Percentiles rank a stretch among this genome's conserved stretches.
Conservation (phyloP, 2,329 filamentous ascomycete species). For the Xylaria sp. region DNA sequence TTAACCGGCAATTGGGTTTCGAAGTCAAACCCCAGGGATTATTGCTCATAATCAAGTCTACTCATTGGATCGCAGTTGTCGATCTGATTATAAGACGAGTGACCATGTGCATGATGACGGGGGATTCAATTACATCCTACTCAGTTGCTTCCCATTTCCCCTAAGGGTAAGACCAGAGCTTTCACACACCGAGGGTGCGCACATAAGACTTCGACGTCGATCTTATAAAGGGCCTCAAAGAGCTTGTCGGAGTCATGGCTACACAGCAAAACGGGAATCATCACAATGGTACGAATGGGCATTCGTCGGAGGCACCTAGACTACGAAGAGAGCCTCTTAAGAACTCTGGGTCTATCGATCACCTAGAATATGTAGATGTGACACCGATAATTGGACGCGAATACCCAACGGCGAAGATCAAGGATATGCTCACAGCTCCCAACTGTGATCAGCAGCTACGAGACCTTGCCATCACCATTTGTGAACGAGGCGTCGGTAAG, state of each 20-base stretch:
- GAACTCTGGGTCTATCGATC: slow-evolving; percentile 46
- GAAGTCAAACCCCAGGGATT: background rate
- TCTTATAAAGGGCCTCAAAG: background rate
- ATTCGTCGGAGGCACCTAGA: slow-evolving; percentile 26
- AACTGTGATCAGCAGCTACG: slow-evolving; percentile 49
- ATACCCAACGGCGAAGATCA: slow-evolving; percentile 48
- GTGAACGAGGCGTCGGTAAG: slow-evolving; percentile 48
- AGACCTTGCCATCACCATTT: slow-evolving; percentile 52
- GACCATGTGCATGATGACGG: background rate
- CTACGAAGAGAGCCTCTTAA: slow-evolving; percentile 43
- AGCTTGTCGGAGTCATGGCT: slow-evolving; percentile 10
- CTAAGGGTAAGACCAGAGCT: background rate
- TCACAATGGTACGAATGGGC: slow-evolving; percentile 28
- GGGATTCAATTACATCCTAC: background rate
- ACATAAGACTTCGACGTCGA: background rate
- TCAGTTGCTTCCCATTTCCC: background rate
- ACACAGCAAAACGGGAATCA: slow-evolving; percentile 11
- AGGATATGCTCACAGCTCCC: slow-evolving; percentile 47
- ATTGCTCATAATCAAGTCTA: background rate
- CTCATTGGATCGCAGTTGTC: background rate
- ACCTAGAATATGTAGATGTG: slow-evolving; percentile 49
- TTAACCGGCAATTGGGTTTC: slow-evolving; percentile 30
- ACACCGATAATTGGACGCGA: slow-evolving; percentile 51
- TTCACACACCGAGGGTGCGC: background rate
- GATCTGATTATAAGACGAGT: slow-evolving; percentile 9